Evolutionary conservation across 2,329 filamentous ascomycete species (phyloP), one percentile per base, ranked within the genome.

Genomic region (Trichothecium roseum): DNA sequence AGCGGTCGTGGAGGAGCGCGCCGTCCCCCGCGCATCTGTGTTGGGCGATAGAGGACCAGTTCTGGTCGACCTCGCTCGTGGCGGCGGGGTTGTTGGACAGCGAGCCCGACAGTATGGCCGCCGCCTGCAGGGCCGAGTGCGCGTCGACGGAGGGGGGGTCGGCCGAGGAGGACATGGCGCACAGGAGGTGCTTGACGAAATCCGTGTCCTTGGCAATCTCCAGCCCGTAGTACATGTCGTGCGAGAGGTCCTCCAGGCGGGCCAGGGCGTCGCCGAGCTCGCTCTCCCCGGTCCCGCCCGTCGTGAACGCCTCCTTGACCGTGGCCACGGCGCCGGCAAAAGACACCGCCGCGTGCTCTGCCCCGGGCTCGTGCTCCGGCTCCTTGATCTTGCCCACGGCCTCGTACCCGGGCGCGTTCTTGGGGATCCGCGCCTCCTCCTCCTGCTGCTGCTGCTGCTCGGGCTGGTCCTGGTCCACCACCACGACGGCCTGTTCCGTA

Each of bases 211-310:
- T 69, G 16, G 68, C 63, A 39, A 81, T 67, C 51, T 78, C 72
- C 14, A 77, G 59, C 8, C 78, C 78, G 52, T 81, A 83, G 59
- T 80, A 82, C 42, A 81, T 74, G 53, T 81, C 78, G 52, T 82
- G 77, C 0, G 77, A 70, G 18, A 81, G 57, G 6, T 82, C 77
- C 41, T 71, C 64, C n/a, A 83, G 64, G 24, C 63, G 63, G 24
- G 71, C 65, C 7, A 83, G 62, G 0, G 72, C 70, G 9, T 57
- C 57, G 28, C 70, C 65, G 12, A 74, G 57, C 3, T 33, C 31
- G 8, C 17, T 20, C 8, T 31, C 30, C 6, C 24, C 33, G 10
- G 18, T 9, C 20, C 17, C 15, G 16, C 12, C 43, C 6, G 46
- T 45, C 15, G 41, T 44, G 9, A 48, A 45, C n/a, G 63, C 60